phyloP scores from a whole-genome alignment of 1,284 basidiomycete genomes.

The Apiotrichum laibachii region DNA sequence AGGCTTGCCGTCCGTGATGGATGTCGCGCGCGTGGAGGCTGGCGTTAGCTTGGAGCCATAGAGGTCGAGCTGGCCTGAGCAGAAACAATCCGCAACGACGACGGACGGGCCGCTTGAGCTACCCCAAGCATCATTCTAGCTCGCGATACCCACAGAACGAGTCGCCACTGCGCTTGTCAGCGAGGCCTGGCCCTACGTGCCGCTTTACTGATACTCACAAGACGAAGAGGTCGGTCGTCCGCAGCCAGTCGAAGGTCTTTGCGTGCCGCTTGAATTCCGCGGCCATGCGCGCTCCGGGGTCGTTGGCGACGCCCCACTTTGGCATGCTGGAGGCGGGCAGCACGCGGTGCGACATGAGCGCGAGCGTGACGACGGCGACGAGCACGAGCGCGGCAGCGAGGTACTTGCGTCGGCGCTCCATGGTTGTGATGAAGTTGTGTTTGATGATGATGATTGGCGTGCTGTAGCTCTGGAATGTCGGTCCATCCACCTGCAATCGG shows the following conservation, averaged over 20 bases:
- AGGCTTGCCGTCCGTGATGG: conserved; percentile 50
- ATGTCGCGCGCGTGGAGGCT: conserved; percentile 27
- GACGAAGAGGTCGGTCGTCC: conserved; percentile 22
- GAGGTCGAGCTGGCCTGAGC: no score
- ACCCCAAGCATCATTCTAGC: no score
- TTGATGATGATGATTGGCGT: no score
- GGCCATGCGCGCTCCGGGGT: not conserved
- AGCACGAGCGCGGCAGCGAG: no score
- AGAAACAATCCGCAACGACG: not conserved
- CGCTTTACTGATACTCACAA: conserved; percentile 25
- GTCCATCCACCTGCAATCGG: no score
- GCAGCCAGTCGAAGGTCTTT: conserved; percentile 24
- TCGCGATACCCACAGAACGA: conserved; percentile 22
- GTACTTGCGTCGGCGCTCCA: no score
- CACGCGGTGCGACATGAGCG: not conserved
- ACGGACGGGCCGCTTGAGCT: no score
- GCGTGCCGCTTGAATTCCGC: not conserved
- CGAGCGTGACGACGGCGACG: not conserved
- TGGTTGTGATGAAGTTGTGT: no score
- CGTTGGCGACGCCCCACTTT: no score
- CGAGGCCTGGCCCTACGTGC: no score
- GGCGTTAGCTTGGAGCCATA: not conserved
- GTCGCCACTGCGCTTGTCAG: conserved; percentile 19
- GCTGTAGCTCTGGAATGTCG: no score
- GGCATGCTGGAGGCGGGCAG: not conserved